Conservation (phyloP, 352 stramenopile genomes). For the Phytophthora kernoviae region DNA sequence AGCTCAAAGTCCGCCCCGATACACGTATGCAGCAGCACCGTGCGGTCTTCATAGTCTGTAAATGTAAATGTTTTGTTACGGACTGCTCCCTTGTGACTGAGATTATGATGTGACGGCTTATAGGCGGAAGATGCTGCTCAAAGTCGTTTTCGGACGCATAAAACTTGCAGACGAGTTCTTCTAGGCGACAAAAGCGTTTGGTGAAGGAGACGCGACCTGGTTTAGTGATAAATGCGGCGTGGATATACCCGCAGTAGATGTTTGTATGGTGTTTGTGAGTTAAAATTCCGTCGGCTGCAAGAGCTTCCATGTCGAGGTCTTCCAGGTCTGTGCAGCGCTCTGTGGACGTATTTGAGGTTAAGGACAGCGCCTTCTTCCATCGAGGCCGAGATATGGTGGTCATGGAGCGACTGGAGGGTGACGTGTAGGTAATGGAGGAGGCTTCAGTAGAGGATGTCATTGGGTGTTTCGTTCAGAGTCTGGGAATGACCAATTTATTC, state of each 20-base stretch:
- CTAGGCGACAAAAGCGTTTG: slow-evolving; percentile 43
- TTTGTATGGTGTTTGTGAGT: slow-evolving; percentile 22
- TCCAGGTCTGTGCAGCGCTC: slow-evolving; percentile 36
- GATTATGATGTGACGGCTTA: slow-evolving; percentile 48
- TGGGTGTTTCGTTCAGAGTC: neutral
- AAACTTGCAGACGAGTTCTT: slow-evolving; percentile 49
- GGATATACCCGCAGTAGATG: slow-evolving; percentile 44
- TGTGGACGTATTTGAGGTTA: slow-evolving; percentile 27
- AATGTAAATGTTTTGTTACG: slow-evolving; percentile 58
- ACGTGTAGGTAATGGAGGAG: slow-evolving; percentile 23
- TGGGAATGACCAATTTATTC: no score
- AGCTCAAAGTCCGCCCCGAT: slow-evolving; percentile 52
- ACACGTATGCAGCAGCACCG: slow-evolving; percentile 41
- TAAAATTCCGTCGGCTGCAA: slow-evolving; percentile 21
- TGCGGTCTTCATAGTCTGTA: slow-evolving; percentile 51
- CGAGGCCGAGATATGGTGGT: slow-evolving; percentile 12
- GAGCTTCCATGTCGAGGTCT: slow-evolving; percentile 32
- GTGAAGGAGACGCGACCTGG: slow-evolving; percentile 16
- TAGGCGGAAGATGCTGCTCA: slow-evolving; percentile 7
- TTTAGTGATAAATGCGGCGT: slow-evolving; percentile 27
- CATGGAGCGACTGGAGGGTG: slow-evolving; percentile 15
- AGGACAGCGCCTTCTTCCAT: slow-evolving; percentile 35
- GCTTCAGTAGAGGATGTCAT: neutral
- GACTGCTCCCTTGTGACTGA: slow-evolving; percentile 38
- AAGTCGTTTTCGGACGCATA: slow-evolving; percentile 33